Conservation (phyloP, 139 green algal genomes). For the Pleodorina starrii region DNA sequence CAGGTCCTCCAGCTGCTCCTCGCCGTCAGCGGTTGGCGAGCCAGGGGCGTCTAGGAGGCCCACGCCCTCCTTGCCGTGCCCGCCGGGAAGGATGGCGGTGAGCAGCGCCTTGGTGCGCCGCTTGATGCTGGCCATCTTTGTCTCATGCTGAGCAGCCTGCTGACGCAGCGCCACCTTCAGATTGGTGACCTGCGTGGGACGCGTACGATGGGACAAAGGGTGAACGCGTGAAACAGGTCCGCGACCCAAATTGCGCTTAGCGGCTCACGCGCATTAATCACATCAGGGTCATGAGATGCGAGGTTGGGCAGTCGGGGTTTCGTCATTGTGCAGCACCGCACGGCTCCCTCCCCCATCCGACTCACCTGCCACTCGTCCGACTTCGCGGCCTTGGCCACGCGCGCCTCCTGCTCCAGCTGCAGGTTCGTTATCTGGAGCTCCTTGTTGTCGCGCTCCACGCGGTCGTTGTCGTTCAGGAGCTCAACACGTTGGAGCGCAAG, state of each 20-base stretch:
- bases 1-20: not conserved
- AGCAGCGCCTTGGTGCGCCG: constrained; percentile 41
- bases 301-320: no score
- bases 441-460: not conserved
- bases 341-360: no score
- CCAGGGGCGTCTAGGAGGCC: not conserved
- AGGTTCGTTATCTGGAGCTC: constrained; percentile 15
- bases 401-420: not conserved
- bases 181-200: constrained; percentile 32
- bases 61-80: not conserved
- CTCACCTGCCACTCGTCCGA: constrained; percentile 27
- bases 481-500: constrained; percentile 30
- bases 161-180: constrained; percentile 7
- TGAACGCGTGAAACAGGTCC: no score
- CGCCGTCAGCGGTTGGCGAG: not conserved
- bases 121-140: constrained; percentile 25
- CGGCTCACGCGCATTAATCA: no score
- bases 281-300: no score
- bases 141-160: constrained; percentile 34
- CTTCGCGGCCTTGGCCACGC: not conserved
- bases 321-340: no score
- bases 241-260: no score
- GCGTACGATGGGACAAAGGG: not conserved
- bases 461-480: not conserved
- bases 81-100: constrained; percentile 18